Evolutionary conservation across 441 rosid species (phyloP).

Genomic region (Populus trichocarpa): DNA sequence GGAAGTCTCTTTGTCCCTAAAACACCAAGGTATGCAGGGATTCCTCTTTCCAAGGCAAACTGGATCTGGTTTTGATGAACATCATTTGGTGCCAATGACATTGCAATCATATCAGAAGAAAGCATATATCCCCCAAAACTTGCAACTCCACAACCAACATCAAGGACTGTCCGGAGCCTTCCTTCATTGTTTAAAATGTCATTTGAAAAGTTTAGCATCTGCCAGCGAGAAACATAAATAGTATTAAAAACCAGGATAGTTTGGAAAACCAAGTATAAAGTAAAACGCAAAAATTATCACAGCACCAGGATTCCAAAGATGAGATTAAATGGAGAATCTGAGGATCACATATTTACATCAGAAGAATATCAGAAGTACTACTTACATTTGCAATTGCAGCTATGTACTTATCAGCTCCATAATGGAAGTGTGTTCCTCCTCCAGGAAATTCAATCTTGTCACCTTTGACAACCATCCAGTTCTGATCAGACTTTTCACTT

Average conservation of each 20-base stretch:
- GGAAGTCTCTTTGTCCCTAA: slow-evolving; percentile 96
- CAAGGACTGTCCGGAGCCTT: slow-evolving; percentile 79
- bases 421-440: slow-evolving; percentile 99
- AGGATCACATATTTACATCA: not conserved
- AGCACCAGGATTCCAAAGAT: not conserved
- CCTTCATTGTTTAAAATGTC: slow-evolving; percentile 74
- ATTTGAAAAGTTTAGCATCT: slow-evolving; percentile 96
- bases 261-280: not conserved
- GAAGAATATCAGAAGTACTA: slow-evolving; percentile 11
- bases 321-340: not conserved
- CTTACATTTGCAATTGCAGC: slow-evolving; percentile 93
- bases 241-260: not conserved
- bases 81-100: slow-evolving; percentile 97
- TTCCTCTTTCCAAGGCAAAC: slow-evolving; percentile 97
- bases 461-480: slow-evolving; percentile 99
- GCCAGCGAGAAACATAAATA: slow-evolving; percentile 17
- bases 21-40: slow-evolving; percentile 94
- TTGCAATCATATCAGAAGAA: slow-evolving; percentile 73
- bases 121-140: slow-evolving; percentile 97
- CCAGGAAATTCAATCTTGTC: slow-evolving; percentile 92
- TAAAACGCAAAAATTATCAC: not conserved
- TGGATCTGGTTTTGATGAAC: slow-evolving; percentile 99
- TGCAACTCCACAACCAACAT: slow-evolving; percentile 99
- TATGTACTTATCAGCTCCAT: slow-evolving; percentile 98
- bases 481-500: slow-evolving; percentile 96